Evolutionary conservation across 345 rosid genomes (phyloP).

Genomic region (Tarenaya hassleriana): DNA sequence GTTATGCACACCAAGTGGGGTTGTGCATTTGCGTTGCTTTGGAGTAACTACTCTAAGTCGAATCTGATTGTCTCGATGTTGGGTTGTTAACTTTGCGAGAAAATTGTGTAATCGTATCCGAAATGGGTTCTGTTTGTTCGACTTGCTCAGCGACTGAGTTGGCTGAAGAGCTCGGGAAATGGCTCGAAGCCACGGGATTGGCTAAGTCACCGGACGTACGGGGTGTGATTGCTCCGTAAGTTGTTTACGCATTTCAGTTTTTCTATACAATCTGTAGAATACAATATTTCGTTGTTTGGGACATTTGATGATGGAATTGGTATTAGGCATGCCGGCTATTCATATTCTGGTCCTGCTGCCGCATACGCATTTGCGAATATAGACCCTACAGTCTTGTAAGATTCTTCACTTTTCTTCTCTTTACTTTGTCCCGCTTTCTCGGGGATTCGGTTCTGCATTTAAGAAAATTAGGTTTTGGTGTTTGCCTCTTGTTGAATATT

Average conservation of each 20-base stretch:
- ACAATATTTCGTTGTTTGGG: neutral
- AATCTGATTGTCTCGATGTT: too few relatives aligned
- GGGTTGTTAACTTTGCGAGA: too few relatives aligned
- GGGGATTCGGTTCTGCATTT: neutral
- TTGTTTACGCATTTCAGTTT: conserved; percentile 5
- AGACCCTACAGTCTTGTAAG: conserved; percentile 77
- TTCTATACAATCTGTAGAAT: neutral
- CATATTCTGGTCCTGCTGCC: conserved; percentile 91
- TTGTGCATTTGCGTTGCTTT: too few relatives aligned
- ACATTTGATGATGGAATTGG: conserved; percentile 3
- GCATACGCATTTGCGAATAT: conserved; percentile 95
- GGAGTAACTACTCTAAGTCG: too few relatives aligned
- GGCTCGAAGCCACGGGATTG: conserved; percentile 63
- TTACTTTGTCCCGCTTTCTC: neutral
- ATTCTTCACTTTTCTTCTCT: neutral
- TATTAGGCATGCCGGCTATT: conserved; percentile 84
- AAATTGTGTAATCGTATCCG: too few relatives aligned
- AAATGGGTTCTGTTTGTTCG: neutral
- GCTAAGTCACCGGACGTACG: conserved; percentile 75
- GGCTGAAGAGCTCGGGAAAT: conserved; percentile 67
- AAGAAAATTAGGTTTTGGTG: neutral
- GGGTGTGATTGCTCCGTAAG: conserved; percentile 96
- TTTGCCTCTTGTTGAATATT: too few relatives aligned
- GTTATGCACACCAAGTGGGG: too few relatives aligned
- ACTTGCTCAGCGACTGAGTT: conserved; percentile 50